These are phyloP conservation scores for Kazachstania sp. DNA, from an alignment of 1,139 yeast species.

Conservation along the genomic window DNA sequence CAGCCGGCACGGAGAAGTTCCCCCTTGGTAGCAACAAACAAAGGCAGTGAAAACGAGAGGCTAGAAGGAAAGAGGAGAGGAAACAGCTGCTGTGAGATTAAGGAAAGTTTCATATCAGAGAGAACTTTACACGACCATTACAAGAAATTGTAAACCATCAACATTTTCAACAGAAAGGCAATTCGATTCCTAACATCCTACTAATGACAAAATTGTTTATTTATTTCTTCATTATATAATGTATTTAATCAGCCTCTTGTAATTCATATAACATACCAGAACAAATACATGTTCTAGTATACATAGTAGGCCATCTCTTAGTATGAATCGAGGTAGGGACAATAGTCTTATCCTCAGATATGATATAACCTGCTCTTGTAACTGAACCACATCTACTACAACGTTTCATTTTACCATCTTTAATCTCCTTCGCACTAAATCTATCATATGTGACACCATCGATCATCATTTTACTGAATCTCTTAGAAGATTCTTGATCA, in stretches of 20 bases:
- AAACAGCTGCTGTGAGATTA: too few species aligned
- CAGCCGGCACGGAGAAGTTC: too few species aligned
- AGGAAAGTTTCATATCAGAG: too few species aligned
- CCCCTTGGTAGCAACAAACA: too few species aligned
- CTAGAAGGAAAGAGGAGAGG: too few species aligned
- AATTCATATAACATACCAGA: slow-evolving; percentile 31
- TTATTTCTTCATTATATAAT: neutral
- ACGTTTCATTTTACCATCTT: slow-evolving; percentile 23
- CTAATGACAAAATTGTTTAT: neutral
- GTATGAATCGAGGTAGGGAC: slow-evolving; percentile 29
- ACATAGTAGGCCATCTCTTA: slow-evolving; percentile 32
- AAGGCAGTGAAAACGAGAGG: too few species aligned
- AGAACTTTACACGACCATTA: too few species aligned
- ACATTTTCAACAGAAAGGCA: too few species aligned
- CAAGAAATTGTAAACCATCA: too few species aligned
- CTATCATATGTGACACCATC: slow-evolving; percentile 31
- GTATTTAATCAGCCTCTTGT: neutral
- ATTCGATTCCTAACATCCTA: too few species aligned
- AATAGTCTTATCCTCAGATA: slow-evolving; percentile 25
- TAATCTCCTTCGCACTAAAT: slow-evolving; percentile 15
- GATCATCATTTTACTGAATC: slow-evolving; percentile 19
- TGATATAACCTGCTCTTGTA: slow-evolving; percentile 30
- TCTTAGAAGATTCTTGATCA: slow-evolving; percentile 12
- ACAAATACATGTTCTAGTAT: slow-evolving; percentile 30
- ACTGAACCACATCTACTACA: slow-evolving; percentile 31